Conservation (phyloP, 129 eudicot species). For the Heracleum sosnowskyi region DNA sequence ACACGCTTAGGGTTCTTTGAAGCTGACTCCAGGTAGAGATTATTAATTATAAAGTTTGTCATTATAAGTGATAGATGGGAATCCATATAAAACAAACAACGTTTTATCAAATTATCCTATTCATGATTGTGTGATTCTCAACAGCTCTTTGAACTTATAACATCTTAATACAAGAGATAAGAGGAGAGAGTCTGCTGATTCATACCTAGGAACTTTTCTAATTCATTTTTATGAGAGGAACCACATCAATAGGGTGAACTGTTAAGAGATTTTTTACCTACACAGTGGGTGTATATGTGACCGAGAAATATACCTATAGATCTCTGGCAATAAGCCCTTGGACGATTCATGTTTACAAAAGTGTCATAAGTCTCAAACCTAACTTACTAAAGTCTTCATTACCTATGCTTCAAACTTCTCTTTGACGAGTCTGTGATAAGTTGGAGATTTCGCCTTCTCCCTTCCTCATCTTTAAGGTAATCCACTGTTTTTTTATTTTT, state of each 20-base stretch:
- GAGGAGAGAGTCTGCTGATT: background rate
- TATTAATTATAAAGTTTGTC: background rate
- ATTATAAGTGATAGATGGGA: too few species aligned
- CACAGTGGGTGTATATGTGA: constrained; percentile 6
- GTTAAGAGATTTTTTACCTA: constrained; percentile 91
- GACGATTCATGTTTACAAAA: too few species aligned
- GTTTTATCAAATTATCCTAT: background rate
- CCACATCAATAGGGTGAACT: constrained; percentile 77
- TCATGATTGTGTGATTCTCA: background rate
- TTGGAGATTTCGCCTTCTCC: too few species aligned
- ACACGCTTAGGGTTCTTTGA: background rate
- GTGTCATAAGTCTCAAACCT: too few species aligned
- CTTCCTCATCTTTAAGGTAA: too few species aligned
- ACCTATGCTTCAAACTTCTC: too few species aligned
- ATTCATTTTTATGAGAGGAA: constrained; percentile 81
- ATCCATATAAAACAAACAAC: background rate
- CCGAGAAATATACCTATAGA: background rate
- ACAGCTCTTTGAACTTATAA: background rate
- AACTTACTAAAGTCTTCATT: too few species aligned
- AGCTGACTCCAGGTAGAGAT: background rate
- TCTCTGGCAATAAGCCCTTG: too few species aligned
- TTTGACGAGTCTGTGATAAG: too few species aligned
- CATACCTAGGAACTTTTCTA: constrained; percentile 80
- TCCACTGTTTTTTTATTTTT: too few species aligned
- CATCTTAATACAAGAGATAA: background rate